These are phyloP conservation scores for Phytophthora parvispora DNA, from an alignment of 352 stramenopile genomes.

Conservation along the genomic window DNA sequence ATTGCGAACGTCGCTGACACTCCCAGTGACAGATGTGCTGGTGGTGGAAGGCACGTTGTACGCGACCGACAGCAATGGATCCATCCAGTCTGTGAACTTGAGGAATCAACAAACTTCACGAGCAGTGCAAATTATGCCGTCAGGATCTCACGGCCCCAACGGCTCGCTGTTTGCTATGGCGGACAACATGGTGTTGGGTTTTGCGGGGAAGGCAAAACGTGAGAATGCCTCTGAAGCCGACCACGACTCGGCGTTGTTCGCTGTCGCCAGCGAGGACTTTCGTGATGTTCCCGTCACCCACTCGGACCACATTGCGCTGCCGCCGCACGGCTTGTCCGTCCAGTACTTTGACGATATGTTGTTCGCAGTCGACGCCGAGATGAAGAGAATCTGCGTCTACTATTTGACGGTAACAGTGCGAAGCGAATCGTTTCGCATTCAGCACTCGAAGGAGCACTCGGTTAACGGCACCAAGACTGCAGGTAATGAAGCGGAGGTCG, in stretches of 20 bases:
- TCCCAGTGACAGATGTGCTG: conserved; percentile 29
- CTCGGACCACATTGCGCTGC: neutral
- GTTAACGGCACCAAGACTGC: conserved; percentile 24
- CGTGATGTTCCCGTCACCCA: conserved; percentile 40
- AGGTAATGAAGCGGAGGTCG: conserved; percentile 1
- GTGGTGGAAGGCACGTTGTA: conserved; percentile 40
- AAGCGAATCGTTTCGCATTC: conserved; percentile 68
- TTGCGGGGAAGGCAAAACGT: neutral
- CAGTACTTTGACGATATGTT: conserved; percentile 42
- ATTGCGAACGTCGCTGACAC: conserved; percentile 27
- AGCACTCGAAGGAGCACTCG: conserved; percentile 39
- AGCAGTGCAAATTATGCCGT: conserved; percentile 27
- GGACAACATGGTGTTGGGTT: conserved; percentile 47
- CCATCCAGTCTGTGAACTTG: conserved; percentile 52
- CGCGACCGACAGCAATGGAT: conserved; percentile 38
- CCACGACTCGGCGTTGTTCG: conserved; percentile 12
- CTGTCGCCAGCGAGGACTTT: conserved; percentile 49
- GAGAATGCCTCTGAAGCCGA: neutral
- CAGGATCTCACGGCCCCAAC: neutral
- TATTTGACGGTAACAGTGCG: conserved; percentile 47
- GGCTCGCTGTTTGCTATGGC: conserved; percentile 34
- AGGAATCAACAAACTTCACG: conserved; percentile 60
- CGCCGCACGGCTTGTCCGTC: conserved; percentile 14
- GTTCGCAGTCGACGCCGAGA: conserved; percentile 32
- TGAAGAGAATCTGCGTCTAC: conserved; percentile 20